Conservation (phyloP, 257 asterid species). For the Sherardia arvensis region DNA sequence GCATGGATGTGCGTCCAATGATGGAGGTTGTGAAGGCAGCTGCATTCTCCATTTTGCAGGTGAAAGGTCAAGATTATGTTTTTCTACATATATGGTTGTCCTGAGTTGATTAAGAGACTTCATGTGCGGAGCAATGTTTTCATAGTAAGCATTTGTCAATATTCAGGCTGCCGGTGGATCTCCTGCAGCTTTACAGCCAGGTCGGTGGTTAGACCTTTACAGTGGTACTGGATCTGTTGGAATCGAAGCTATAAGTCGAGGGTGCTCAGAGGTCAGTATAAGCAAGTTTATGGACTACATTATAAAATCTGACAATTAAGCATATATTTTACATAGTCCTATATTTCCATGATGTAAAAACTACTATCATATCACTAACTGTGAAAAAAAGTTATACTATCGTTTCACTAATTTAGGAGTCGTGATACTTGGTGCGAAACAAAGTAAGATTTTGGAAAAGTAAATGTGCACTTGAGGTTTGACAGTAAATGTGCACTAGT, state of each 20-base stretch:
- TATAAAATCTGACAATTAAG: neutral
- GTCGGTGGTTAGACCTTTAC: constrained; percentile 95
- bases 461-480: no score
- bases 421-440: neutral
- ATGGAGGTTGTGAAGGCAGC: constrained; percentile 99
- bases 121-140: constrained; percentile 4
- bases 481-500: no score
- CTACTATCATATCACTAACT: no score
- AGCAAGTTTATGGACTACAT: neutral
- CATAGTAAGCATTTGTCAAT: constrained; percentile 5
- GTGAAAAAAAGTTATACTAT: neutral
- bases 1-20: constrained; percentile 97
- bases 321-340: neutral
- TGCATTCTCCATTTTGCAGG: constrained; percentile 89
- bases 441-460: no score
- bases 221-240: constrained; percentile 99
- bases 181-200: constrained; percentile 77
- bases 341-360: neutral
- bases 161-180: constrained; percentile 87
- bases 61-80: constrained; percentile 12
- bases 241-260: constrained; percentile 96
- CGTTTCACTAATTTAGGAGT: neutral
- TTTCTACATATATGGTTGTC: neutral
- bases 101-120: neutral
- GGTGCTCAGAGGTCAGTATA: constrained; percentile 75